These are phyloP conservation scores for Penicillium sumatraense DNA, from an alignment of 2,329 filamentous ascomycete species.

Conservation along the genomic window DNA sequence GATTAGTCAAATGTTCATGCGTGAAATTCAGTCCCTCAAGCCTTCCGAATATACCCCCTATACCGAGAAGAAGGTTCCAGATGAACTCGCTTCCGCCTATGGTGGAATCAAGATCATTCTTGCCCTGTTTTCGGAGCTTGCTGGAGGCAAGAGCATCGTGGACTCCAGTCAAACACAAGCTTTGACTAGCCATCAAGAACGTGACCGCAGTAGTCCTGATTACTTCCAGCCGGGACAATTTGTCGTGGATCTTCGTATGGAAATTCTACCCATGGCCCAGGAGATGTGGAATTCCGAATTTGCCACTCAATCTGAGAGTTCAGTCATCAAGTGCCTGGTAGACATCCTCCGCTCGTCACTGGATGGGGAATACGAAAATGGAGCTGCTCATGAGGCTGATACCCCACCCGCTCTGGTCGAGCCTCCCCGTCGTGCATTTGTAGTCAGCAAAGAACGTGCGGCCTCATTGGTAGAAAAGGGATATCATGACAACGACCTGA, in stretches of 20 bases:
- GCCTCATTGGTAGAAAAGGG: constrained; percentile 51
- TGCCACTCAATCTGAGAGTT: constrained; percentile 77
- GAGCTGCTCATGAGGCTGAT: constrained; percentile 66
- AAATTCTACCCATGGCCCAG: constrained; percentile 74
- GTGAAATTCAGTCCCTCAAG: constrained; percentile 58
- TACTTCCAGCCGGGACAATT: constrained; percentile 75
- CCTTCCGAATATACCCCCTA: constrained; percentile 47
- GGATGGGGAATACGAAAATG: constrained; percentile 74
- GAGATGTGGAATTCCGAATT: constrained; percentile 85
- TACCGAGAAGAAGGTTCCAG: constrained; percentile 44
- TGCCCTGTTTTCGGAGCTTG: constrained; percentile 76
- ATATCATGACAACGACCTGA: constrained; percentile 63
- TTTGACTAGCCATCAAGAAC: constrained; percentile 57
- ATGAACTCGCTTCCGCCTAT: constrained; percentile 56
- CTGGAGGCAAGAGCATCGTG: constrained; percentile 76
- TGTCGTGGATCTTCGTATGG: constrained; percentile 81
- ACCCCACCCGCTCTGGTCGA: constrained; percentile 56
- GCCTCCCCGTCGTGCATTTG: constrained; percentile 56
- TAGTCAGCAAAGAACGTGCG: constrained; percentile 55
- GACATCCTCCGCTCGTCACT: constrained; percentile 81
- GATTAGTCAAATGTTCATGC: constrained; percentile 71
- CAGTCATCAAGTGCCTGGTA: constrained; percentile 77
- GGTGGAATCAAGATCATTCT: constrained; percentile 80
- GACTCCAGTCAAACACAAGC: constrained; percentile 70
- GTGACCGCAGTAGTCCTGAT: constrained; percentile 61